phyloP scores from a whole-genome alignment of 495 filamentous ascomycete species.

The Penicillium canariense region DNA sequence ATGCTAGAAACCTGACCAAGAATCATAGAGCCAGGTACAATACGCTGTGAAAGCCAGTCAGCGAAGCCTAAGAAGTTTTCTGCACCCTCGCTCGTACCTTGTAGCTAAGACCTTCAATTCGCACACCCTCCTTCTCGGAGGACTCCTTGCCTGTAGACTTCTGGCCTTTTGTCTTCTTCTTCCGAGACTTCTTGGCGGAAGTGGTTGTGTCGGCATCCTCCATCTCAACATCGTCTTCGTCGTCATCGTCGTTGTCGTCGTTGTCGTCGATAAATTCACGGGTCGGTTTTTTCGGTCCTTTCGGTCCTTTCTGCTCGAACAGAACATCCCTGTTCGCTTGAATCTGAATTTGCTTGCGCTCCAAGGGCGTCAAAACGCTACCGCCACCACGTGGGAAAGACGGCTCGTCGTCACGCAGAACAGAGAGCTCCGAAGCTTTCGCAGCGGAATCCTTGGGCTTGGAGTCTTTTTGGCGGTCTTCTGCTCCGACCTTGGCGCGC shows the following conservation, averaged over 20 bases:
- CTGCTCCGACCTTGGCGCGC: constrained; percentile 44
- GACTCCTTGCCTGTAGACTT: constrained; percentile 45
- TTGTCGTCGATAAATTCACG: constrained; percentile 41
- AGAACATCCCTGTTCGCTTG: constrained; percentile 90
- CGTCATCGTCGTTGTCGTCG: constrained; percentile 42
- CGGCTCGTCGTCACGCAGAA: constrained; percentile 73
- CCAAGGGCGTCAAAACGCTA: constrained; percentile 85
- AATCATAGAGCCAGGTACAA: constrained; percentile 79
- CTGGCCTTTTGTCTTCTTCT: constrained; percentile 50
- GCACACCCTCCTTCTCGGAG: constrained; percentile 54
- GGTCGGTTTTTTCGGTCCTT: constrained; percentile 49
- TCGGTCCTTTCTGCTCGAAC: constrained; percentile 75
- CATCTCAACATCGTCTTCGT: constrained; percentile 43
- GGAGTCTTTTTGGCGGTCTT: constrained; percentile 36
- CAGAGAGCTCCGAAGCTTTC: constrained; percentile 44
- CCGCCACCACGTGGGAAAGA: constrained; percentile 91
- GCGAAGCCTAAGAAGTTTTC: not conserved
- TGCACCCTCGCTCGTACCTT: constrained; percentile 56
- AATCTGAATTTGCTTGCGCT: constrained; percentile 94
- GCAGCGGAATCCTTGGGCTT: constrained; percentile 35
- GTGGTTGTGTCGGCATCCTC: constrained; percentile 39
- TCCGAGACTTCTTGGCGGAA: constrained; percentile 52
- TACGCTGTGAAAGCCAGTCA: constrained; percentile 57
- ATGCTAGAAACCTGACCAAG: constrained; percentile 84
- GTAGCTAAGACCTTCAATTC: constrained; percentile 83